Evolutionary conservation across 2,329 filamentous ascomycete species (phyloP), one percentile per base, ranked within the genome.

Genomic region (Thielaviopsis ethacetica): DNA sequence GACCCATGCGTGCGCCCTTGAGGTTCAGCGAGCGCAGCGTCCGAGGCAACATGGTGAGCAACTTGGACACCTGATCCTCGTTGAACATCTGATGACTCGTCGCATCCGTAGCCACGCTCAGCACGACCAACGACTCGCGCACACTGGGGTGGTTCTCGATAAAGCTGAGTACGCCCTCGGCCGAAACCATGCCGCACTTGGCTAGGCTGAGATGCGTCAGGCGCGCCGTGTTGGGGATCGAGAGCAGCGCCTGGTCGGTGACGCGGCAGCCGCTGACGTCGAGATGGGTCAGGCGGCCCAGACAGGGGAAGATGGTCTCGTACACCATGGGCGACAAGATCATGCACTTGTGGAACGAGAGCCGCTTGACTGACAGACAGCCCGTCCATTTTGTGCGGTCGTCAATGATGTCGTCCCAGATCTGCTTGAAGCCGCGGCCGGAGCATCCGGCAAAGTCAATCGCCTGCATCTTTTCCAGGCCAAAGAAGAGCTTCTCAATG

Each of bases 391-490:
- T 53, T 22, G 77, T 68, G 13, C 73, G 71, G 7, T 71, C 68
- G 6, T 75, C 72, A 60, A 85, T 66, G 59, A 85, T 66, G 10
- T 78, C 72, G 49, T 75, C 71, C 68, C 91, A 87, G 0, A 83
- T 75, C 54, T 78, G 75, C 64, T 82, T 83, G 75, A 91, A 91
- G 3, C 70, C 69, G 13, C 76, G 70, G 4, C 85, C 85, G 13
- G 85, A 85, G 70, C 85, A 88, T 60, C 84, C 88, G 64, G 85
- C 88, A 66, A 91, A 86, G 68, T 93, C 88, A 22, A 91, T 66
- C 1, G 84, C 86, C 61, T 78, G 75, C 57, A 93, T 71, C 54
- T 75, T 72, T 1, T 82, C 80, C 61, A 89, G 74, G 10, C 77
- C 80, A 62, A 81, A 81, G 65, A 91, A 82, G 50, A 93, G 72